Evolutionary conservation across 139 green algal genomes (phyloP), one percentile per base, ranked within the genome.

Genomic region (Chlorella sp.): DNA sequence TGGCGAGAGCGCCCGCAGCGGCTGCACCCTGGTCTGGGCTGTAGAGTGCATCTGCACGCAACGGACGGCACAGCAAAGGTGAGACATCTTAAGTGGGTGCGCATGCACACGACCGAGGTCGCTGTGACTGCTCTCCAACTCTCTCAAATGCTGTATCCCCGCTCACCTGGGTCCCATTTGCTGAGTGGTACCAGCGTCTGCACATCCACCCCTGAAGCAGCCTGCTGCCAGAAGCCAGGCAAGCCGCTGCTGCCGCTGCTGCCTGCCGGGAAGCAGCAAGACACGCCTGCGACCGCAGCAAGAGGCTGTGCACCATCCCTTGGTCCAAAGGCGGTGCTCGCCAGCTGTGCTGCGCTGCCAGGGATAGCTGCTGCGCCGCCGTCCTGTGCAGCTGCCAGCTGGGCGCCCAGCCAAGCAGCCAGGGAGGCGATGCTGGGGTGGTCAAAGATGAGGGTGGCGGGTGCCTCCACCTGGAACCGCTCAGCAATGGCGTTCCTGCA

Each of bases 371-470:
- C 28, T 47, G 68, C 4, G 20, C 1, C 51, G 51, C 51, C 51
- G 51, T 15, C 15, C 12, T 60, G 4, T 21, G 47, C 73, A 23
- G 73, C 73, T 28, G 30, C 3, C 26, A 36, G 57, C 74, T 70
- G 74, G 41, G 26, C 36, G 15, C 0, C 36, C 23, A 75, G 69
- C 69, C 69, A 56, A 57, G 68, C 30, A 25, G 85, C 79, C 51
- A 89, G 30, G 4, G 55, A 38, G 12, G 78, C 62, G 0, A 87
- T 75, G 30, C 94, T 96, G 11, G 95, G 95, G 84, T 97, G 93
- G 91, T 98, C 95, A 82, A 97, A 98, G 23, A 96, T 82, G 26
- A 92, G 21, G 1, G 92, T 95, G 34, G 81, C 55, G 20, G 89
- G 83, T 28, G 92, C 78, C 23, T 86, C 81, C 18, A 89, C 12